phyloP scores from a whole-genome alignment of 139 green algal species.

The Chlorella sp. region DNA sequence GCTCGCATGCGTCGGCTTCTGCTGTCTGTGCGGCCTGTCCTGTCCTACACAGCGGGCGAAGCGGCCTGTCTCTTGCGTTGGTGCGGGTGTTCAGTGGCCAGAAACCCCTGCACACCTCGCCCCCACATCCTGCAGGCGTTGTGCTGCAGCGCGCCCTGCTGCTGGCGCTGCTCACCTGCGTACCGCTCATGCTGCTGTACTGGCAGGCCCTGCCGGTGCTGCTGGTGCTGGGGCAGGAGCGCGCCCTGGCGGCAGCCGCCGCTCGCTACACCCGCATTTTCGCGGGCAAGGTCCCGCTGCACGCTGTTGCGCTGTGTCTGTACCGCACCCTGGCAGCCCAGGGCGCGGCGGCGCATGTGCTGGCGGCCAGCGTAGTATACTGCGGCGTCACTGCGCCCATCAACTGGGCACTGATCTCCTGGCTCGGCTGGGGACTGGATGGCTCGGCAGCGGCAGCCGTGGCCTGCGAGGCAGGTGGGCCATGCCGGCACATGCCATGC shows the following conservation, averaged over 20 bases:
- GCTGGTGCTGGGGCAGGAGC: conserved; percentile 27
- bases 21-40: too few species aligned
- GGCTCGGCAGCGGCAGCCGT: conserved; percentile 19
- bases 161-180: conserved; percentile 11
- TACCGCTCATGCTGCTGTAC: conserved; percentile 31
- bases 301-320: conserved; percentile 16
- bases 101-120: too few species aligned
- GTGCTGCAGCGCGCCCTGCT: conserved; percentile 28
- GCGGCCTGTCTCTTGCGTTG: too few species aligned
- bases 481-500: too few species aligned
- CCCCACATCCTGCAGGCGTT: neutral
- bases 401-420: conserved; percentile 26
- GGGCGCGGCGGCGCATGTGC: conserved; percentile 9
- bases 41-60: too few species aligned
- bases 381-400: conserved; percentile 20
- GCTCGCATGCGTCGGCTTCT: too few species aligned
- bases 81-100: too few species aligned
- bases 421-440: conserved; percentile 16
- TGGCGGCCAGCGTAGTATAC: neutral
- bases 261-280: conserved; percentile 31
- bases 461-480: neutral
- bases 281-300: neutral
- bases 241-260: neutral
- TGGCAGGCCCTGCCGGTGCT: neutral
- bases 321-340: conserved; percentile 25